Percentiles rank a stretch among this genome's conserved stretches.
Conservation (phyloP, 768 basidiomycete species). For the Calocybe cyanea region DNA sequence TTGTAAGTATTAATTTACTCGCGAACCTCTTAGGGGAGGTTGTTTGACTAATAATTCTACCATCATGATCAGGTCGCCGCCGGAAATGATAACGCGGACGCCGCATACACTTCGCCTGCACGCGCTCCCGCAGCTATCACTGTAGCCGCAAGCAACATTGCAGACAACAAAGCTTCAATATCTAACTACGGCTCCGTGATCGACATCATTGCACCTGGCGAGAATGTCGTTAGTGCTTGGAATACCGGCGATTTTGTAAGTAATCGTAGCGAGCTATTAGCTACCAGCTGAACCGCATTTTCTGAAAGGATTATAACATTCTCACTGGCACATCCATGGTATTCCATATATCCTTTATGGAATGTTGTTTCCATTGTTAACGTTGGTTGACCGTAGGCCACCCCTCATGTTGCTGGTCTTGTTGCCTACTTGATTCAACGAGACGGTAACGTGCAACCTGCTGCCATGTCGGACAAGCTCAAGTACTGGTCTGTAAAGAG, state of each 20-base stretch:
- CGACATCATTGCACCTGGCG: slow-evolving; percentile 28
- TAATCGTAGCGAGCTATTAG: background rate
- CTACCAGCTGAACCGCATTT: no score
- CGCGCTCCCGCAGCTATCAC: slow-evolving; percentile 1
- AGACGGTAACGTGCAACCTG: no score
- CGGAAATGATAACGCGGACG: slow-evolving; percentile 3
- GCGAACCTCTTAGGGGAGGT: slow-evolving; percentile 13
- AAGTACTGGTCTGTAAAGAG: no score
- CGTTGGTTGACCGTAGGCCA: background rate
- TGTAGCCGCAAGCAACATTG: slow-evolving; percentile 18
- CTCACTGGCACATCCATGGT: no score
- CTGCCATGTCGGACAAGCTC: no score
- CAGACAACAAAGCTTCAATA: slow-evolving; percentile 21
- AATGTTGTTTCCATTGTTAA: no score
- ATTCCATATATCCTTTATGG: no score
- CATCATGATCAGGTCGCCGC: slow-evolving; percentile 13
- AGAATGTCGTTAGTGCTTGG: slow-evolving; percentile 19
- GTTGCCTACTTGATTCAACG: no score
- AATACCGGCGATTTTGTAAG: slow-evolving; percentile 14
- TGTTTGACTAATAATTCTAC: slow-evolving; percentile 17
- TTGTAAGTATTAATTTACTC: slow-evolving; percentile 18
- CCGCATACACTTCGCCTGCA: background rate
- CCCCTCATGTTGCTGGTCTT: no score
- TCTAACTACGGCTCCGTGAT: slow-evolving; percentile 27
- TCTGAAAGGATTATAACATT: no score